These are phyloP conservation scores for Microsporum canis DNA, from an alignment of 2,329 filamentous ascomycete genomes.

Conservation along the genomic window DNA sequence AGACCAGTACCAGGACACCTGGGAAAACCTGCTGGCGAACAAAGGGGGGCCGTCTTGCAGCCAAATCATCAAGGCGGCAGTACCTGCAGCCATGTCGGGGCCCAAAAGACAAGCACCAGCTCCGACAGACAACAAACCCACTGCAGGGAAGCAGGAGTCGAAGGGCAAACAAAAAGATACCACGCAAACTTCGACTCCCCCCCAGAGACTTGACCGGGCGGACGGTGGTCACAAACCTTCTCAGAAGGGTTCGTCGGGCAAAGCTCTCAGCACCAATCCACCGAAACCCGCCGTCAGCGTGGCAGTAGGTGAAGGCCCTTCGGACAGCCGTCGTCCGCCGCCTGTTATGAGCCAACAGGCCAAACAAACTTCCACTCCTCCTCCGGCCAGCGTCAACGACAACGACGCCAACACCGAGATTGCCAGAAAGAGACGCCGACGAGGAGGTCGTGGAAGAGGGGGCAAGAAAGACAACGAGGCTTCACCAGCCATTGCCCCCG, in stretches of 20 bases:
- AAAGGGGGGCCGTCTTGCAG: background rate
- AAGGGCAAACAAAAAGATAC: background rate
- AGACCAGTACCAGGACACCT: background rate
- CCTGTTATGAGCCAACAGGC: slow-evolving; percentile 3
- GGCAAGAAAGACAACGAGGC: background rate
- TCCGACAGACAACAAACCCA: background rate
- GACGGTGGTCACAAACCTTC: background rate
- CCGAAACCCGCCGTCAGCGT: background rate
- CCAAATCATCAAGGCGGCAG: background rate
- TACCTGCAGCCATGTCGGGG: slow-evolving; percentile 1
- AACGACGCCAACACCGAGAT: background rate
- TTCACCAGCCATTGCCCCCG: background rate
- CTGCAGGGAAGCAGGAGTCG: slow-evolving; percentile 1
- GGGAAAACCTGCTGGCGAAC: background rate
- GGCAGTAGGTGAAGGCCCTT: slow-evolving; percentile 1
- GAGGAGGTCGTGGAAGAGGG: background rate
- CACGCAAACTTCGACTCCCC: background rate
- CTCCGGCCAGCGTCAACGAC: background rate
- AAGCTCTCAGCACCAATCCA: background rate
- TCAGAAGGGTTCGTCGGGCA: slow-evolving; percentile 1
- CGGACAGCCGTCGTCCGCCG: background rate
- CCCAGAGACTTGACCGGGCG: background rate
- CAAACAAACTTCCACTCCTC: background rate
- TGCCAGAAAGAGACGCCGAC: background rate
- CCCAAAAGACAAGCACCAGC: background rate